phyloP scores from a whole-genome alignment of 140 eudicot genomes.

The Oenanthe javanica region DNA sequence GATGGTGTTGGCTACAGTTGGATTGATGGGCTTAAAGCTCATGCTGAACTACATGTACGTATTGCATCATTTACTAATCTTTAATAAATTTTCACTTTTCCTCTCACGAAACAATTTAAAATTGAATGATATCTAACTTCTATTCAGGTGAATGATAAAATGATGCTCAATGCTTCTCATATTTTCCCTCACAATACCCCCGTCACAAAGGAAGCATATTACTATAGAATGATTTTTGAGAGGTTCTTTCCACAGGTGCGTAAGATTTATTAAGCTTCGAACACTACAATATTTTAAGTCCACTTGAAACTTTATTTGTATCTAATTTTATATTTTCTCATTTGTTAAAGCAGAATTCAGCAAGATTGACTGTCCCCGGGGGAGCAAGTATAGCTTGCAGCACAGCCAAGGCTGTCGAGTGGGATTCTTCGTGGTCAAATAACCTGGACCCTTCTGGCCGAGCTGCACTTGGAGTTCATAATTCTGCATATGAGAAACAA shows the following conservation, averaged over 20 bases:
- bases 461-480: conserved; percentile 90
- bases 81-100: background rate
- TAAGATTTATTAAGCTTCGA: background rate
- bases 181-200: conserved; percentile 92
- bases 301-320: background rate
- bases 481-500: conserved; percentile 59
- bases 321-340: background rate
- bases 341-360: conserved; percentile 55
- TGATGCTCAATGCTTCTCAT: conserved; percentile 76
- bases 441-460: conserved; percentile 95
- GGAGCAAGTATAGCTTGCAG: conserved; percentile 89
- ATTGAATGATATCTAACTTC: background rate
- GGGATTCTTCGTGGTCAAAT: conserved; percentile 90
- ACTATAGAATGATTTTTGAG: conserved; percentile 82
- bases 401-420: conserved; percentile 82
- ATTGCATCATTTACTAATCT: background rate
- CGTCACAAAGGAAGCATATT: conserved; percentile 81
- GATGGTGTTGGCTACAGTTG: conserved; percentile 99
- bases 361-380: conserved; percentile 78
- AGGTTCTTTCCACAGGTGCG: conserved; percentile 87
- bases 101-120: background rate
- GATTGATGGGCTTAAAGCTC: conserved; percentile 97
- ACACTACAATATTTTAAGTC: background rate
- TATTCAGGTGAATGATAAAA: conserved; percentile 59
- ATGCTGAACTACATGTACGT: conserved; percentile 63